phyloP scores from a whole-genome alignment of 2,329 filamentous ascomycete species.

The Paracorniculantispora psalliotae region DNA sequence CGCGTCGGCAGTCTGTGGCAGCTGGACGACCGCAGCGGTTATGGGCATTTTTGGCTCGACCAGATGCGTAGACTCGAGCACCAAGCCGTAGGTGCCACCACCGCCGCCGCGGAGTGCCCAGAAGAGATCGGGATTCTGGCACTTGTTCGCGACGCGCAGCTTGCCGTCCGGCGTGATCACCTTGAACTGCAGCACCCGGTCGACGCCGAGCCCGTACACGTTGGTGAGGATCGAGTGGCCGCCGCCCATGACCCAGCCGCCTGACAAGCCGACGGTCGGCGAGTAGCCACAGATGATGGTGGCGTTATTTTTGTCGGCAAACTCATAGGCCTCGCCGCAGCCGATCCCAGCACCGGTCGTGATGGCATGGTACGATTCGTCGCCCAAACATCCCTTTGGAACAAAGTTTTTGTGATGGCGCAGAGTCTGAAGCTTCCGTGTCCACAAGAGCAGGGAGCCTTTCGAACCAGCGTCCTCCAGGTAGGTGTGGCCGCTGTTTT shows the following conservation, averaged over 20 bases:
- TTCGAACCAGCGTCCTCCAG: neutral
- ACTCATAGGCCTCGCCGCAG: slow-evolving; percentile 13
- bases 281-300: slow-evolving; percentile 13
- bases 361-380: neutral
- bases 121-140: slow-evolving; percentile 48
- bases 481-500: slow-evolving; percentile 12
- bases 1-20: neutral
- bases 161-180: slow-evolving; percentile 44
- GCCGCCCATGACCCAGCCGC: slow-evolving; percentile 22
- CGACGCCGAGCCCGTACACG: slow-evolving; percentile 48
- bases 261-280: slow-evolving; percentile 11
- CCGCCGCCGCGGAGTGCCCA: slow-evolving; percentile 52
- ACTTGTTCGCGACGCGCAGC: slow-evolving; percentile 40
- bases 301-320: slow-evolving; percentile 5
- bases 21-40: neutral
- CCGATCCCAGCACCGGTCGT: slow-evolving; percentile 11
- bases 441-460: slow-evolving; percentile 12
- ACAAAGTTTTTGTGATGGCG: slow-evolving; percentile 1
- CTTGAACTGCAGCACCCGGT: slow-evolving; percentile 50
- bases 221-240: slow-evolving; percentile 45
- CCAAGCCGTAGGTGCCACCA: neutral
- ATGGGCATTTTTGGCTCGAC: neutral
- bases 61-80: neutral
- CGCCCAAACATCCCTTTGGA: neutral
- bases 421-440: slow-evolving; percentile 8